phyloP scores from a whole-genome alignment of 257 asterid genomes.

The Fraxinus pennsylvanica region DNA sequence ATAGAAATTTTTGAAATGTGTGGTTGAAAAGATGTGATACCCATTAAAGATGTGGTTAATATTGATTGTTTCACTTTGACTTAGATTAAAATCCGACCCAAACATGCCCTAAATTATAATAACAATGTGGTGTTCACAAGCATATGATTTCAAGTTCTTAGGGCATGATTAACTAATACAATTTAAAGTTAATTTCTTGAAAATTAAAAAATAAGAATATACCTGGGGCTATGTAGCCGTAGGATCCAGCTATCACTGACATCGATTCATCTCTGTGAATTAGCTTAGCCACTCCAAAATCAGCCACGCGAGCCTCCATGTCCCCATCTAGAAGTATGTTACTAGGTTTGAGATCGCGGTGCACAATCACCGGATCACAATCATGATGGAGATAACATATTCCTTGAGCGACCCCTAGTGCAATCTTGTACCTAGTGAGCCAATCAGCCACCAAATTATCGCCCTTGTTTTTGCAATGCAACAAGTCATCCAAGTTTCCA shows the following conservation, averaged over 20 bases:
- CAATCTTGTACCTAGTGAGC: conserved; percentile 71
- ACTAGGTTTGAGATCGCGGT: conserved; percentile 73
- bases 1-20: too few species aligned
- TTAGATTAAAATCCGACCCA: too few species aligned
- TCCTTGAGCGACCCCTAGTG: conserved; percentile 85
- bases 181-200: too few species aligned
- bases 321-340: conserved; percentile 68
- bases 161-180: too few species aligned
- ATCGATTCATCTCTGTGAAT: conserved; percentile 46
- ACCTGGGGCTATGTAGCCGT: conserved; percentile 74
- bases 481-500: conserved; percentile 53
- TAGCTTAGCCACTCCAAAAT: conserved; percentile 80
- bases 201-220: neutral
- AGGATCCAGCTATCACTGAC: conserved; percentile 65
- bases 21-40: too few species aligned
- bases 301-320: conserved; percentile 86
- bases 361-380: conserved; percentile 78
- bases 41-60: too few species aligned
- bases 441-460: conserved; percentile 39
- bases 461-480: conserved; percentile 31
- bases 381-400: conserved; percentile 88
- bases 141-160: too few species aligned
- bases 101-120: too few species aligned
- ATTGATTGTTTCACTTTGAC: too few species aligned
- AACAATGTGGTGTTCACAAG: too few species aligned